A percentile compares a stretch with the other conserved stretches of the same genome.
Conservation (phyloP, 164 flowering plant genomes). For the Platanus orientalis region DNA sequence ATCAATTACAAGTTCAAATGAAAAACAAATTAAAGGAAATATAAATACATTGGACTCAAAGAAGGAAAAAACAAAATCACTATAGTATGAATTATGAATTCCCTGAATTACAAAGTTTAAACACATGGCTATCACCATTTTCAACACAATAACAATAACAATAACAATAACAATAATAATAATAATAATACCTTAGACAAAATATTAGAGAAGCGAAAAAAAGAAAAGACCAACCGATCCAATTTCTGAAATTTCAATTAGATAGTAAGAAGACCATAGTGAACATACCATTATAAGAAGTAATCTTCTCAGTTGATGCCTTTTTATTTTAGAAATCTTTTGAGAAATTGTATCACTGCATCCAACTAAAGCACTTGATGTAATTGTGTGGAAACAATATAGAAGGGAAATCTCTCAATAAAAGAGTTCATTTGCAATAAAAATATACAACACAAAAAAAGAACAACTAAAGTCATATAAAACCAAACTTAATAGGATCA, state of each 20-base stretch:
- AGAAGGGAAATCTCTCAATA: too few relatives aligned
- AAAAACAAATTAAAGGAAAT: neutral
- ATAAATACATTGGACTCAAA: neutral
- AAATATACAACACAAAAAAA: too few relatives aligned
- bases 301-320: slow-evolving; percentile 60
- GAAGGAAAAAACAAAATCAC: too few relatives aligned
- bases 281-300: slow-evolving; percentile 59
- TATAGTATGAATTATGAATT: too few relatives aligned
- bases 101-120: too few relatives aligned
- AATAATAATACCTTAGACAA: too few relatives aligned
- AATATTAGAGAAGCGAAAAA: neutral
- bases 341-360: slow-evolving; percentile 66
- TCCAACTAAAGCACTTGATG: slow-evolving; percentile 66
- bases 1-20: slow-evolving; percentile 5
- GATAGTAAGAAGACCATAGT: neutral
- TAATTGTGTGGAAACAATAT: slow-evolving; percentile 55
- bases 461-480: too few relatives aligned
- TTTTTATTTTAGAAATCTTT: slow-evolving; percentile 72
- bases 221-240: neutral
- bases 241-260: neutral
- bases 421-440: too few relatives aligned
- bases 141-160: neutral
- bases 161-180: too few relatives aligned
- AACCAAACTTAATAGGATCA: too few relatives aligned
- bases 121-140: neutral